These are phyloP conservation scores for Tagetes patula DNA, from an alignment of 129 eudicot genomes.

Conservation along the genomic window DNA sequence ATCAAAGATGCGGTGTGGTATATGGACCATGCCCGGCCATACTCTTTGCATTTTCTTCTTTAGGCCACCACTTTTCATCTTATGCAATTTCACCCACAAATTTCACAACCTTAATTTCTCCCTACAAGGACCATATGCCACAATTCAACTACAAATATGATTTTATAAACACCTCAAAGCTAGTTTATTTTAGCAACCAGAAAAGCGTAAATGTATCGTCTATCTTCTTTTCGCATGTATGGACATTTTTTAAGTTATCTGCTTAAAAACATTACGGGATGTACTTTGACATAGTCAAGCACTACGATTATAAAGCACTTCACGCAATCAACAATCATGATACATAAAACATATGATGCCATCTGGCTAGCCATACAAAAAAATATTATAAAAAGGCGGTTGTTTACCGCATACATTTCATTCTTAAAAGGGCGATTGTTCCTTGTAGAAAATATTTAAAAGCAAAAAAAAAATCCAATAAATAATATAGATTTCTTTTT, in stretches of 20 bases:
- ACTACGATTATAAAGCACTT: neutral
- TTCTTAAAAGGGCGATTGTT: neutral
- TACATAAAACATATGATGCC: neutral
- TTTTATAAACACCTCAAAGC: neutral
- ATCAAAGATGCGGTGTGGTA: conserved; percentile 23
- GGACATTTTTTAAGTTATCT: neutral
- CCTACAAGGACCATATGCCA: neutral
- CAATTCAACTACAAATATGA: neutral
- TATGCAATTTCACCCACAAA: conserved; percentile 2
- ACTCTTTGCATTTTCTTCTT: conserved; percentile 19
- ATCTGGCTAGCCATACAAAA: neutral
- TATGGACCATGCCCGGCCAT: conserved; percentile 40
- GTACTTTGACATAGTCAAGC: neutral
- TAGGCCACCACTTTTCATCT: conserved; percentile 36
- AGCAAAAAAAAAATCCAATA: neutral
- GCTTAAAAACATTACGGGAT: neutral
- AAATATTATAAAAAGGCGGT: neutral
- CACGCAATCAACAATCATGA: neutral
- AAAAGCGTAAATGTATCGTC: neutral
- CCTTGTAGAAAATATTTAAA: neutral
- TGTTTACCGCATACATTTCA: neutral
- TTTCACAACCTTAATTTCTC: neutral
- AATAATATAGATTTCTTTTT: neutral
- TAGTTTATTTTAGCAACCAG: neutral
- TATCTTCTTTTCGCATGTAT: neutral